Base-by-base conservation (phyloP, 805 yeast species). In the Scheffersomyces spartinae region DNA sequence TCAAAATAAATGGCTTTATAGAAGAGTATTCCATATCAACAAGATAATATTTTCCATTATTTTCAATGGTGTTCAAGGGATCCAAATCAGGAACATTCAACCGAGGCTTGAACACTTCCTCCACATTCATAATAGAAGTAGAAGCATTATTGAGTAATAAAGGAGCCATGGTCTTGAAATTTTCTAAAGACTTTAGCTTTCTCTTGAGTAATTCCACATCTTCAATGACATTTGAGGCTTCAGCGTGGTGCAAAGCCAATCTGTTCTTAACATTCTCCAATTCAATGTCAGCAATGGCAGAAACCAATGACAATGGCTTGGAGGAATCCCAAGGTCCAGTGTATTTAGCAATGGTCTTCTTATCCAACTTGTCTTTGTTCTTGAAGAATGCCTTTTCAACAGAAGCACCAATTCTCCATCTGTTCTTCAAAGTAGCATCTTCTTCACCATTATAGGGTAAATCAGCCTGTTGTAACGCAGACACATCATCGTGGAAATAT, bases 371-470 rank as follows among this genome's bases (percentile, higher is more conserved):
- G 20, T 53, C 52, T 45, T 75, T 76, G 36, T 74, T 68, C 48
- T 78, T 80, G 68, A 85, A 76, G 47, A 74, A 81, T 9, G 72
- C 67, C 37, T 79, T 68, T 50, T 88, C 96, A 16, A 72, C 74
- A 13, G 82, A 69, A n/a, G 94, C 91, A 5, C 98, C 97, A 38
- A 88, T 73, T 45, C 77, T 67, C 93, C 94, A 86, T 56, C 94
- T 71, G 34, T 69, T 64, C 27, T 59, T 56, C 24, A 81, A 53
- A 18, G 50, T 54, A 6, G 62, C 52, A 25, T 71, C 55, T 10
- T 63, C 52, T 49, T 83, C 94, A 9, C 74, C 81, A 4, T 68
- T 74, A 39, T 78, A 82, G 12, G 71, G 47, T 9, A 59, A 43
- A 20, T 50, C 59, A 9, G 38, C 30, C 32, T 66, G 72, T 19